These are phyloP conservation scores for Tilletia walkeri DNA, from an alignment of 1,284 basidiomycete species.

Conservation along the genomic window DNA sequence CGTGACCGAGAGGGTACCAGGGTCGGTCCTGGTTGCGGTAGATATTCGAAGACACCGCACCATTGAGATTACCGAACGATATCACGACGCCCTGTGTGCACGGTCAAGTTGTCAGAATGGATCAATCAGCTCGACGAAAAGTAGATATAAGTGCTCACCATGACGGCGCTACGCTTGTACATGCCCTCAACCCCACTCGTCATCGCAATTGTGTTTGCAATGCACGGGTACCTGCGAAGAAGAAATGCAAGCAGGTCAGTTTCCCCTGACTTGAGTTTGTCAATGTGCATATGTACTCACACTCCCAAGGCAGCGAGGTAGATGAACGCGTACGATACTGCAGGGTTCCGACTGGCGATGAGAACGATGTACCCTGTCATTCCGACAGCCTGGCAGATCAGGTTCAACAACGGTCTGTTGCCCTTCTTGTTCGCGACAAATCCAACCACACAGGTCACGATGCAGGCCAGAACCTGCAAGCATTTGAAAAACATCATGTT, in stretches of 20 bases:
- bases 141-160: slow-evolving; percentile 63
- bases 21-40: slow-evolving; percentile 69
- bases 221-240: slow-evolving; percentile 66
- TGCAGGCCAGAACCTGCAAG: slow-evolving; percentile 60
- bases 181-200: slow-evolving; percentile 70
- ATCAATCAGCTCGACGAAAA: neutral
- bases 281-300: neutral
- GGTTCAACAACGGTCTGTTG: slow-evolving; percentile 65
- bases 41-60: slow-evolving; percentile 69
- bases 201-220: slow-evolving; percentile 71
- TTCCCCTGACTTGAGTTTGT: neutral
- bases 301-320: slow-evolving; percentile 60
- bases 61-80: slow-evolving; percentile 54
- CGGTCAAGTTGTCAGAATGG: neutral
- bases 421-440: slow-evolving; percentile 66
- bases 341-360: slow-evolving; percentile 58
- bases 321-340: slow-evolving; percentile 69
- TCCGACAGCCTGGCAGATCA: slow-evolving; percentile 57
- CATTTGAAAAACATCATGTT: neutral
- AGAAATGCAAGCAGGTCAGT: neutral
- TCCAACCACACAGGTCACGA: slow-evolving; percentile 67
- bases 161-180: slow-evolving; percentile 71
- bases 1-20: slow-evolving; percentile 70
- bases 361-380: slow-evolving; percentile 69
- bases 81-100: slow-evolving; percentile 25